These are phyloP conservation scores for Colletotrichum aenigma DNA, from an alignment of 2,329 filamentous ascomycete genomes.

Conservation along the genomic window DNA sequence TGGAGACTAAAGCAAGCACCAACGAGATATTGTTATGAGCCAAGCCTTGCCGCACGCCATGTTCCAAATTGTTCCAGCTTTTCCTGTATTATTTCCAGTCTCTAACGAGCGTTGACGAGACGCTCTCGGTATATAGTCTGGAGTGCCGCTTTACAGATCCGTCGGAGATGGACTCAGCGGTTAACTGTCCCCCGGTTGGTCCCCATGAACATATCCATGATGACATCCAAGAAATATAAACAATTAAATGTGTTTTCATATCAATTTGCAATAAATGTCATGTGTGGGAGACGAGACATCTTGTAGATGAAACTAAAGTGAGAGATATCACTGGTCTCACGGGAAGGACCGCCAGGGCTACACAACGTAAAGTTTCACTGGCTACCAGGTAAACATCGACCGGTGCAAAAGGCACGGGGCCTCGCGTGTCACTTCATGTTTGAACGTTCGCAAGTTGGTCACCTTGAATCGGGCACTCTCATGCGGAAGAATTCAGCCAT, in stretches of 20 bases:
- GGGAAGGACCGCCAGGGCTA: not conserved
- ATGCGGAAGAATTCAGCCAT: not conserved
- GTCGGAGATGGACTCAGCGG: fast-evolving
- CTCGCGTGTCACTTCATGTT: too few relatives aligned
- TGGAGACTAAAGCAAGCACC: too few relatives aligned
- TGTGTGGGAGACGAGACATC: not conserved
- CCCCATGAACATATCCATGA: not conserved
- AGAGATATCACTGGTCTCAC: not conserved
- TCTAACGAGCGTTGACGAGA: not conserved
- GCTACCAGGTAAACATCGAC: fast-evolving
- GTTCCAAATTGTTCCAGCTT: too few relatives aligned
- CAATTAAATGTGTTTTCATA: not conserved
- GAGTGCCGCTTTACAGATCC: fast-evolving
- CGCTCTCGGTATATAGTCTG: fast-evolving
- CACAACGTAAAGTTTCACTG: not conserved
- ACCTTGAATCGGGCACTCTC: fast-evolving
- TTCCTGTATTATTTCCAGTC: too few relatives aligned
- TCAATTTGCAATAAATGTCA: not conserved
- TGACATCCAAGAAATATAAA: not conserved
- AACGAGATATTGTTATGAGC: too few relatives aligned
- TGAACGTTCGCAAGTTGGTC: not conserved
- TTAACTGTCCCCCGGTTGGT: fast-evolving
- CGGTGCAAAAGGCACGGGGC: fast-evolving
- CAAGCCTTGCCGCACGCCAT: too few relatives aligned
- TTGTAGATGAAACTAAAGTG: not conserved